phyloP scores from a whole-genome alignment of 2,329 filamentous ascomycete species.

The Aaosphaeria arxii region DNA sequence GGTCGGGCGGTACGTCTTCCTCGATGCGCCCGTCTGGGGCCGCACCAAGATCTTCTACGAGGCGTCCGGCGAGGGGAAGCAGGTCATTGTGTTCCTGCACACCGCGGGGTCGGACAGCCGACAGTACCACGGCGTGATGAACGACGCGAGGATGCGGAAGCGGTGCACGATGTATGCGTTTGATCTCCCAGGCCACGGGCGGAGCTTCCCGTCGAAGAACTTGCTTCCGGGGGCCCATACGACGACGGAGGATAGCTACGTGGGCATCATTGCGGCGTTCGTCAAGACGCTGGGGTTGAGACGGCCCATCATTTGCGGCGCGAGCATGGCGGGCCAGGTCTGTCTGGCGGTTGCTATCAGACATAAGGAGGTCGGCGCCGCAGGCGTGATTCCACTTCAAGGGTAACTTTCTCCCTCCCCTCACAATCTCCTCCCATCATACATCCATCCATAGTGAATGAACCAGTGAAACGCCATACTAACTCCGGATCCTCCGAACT shows the following conservation, averaged over 20 bases:
- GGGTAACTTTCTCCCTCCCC: constrained; percentile 17
- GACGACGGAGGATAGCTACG: constrained; percentile 47
- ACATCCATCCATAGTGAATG: too few relatives aligned
- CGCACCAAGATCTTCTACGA: constrained; percentile 52
- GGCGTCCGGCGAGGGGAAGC: constrained; percentile 44
- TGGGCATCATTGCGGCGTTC: constrained; percentile 45
- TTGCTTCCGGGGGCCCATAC: constrained; percentile 46
- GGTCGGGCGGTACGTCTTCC: constrained; percentile 47
- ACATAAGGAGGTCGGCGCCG: constrained; percentile 46
- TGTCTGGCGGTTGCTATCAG: constrained; percentile 48
- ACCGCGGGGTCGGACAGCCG: constrained; percentile 47
- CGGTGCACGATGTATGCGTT: constrained; percentile 50
- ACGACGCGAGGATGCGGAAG: constrained; percentile 45
- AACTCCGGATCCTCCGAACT: too few relatives aligned
- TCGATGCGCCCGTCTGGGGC: constrained; percentile 48
- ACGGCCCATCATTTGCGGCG: constrained; percentile 49
- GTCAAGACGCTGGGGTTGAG: constrained; percentile 44
- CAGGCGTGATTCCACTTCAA: constrained; percentile 47
- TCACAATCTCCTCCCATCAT: too few relatives aligned
- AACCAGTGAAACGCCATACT: too few relatives aligned
- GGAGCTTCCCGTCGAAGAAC: constrained; percentile 45
- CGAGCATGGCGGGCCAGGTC: constrained; percentile 51
- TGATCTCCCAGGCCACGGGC: constrained; percentile 50
- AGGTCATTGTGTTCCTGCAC: constrained; percentile 46
- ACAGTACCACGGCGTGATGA: constrained; percentile 54